These are phyloP conservation scores for Globisporangium barbulae DNA, from an alignment of 352 stramenopile genomes.

Conservation along the genomic window DNA sequence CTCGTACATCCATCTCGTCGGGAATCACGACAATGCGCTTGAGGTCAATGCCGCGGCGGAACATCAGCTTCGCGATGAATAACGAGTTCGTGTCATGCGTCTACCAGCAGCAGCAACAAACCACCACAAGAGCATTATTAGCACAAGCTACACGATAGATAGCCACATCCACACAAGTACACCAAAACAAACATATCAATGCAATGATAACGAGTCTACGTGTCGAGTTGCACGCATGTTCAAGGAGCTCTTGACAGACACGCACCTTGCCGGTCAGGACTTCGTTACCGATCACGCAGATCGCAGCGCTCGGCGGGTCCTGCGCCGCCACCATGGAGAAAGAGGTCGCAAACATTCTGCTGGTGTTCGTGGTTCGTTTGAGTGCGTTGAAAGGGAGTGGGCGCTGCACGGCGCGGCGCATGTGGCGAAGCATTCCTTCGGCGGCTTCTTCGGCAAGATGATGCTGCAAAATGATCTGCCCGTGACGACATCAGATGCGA, in stretches of 20 bases:
- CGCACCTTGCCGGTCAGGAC: constrained; percentile 79
- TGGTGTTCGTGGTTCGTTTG: background rate
- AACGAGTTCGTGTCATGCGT: constrained; percentile 86
- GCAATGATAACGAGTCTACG: background rate
- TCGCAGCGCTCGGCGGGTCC: constrained; percentile 45
- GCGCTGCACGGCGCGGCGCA: constrained; percentile 12
- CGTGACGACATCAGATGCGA: background rate
- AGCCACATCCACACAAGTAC: background rate
- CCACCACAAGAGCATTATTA: background rate
- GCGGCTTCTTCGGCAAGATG: background rate
- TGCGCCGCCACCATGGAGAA: constrained; percentile 4
- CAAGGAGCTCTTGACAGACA: background rate
- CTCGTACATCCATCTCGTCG: constrained; percentile 62
- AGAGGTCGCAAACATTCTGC: background rate
- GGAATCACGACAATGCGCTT: constrained; percentile 76
- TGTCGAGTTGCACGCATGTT: background rate
- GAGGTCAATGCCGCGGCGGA: constrained; percentile 72
- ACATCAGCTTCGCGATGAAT: constrained; percentile 81
- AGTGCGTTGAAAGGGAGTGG: background rate
- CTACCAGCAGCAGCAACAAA: constrained; percentile 24
- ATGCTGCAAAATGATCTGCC: background rate
- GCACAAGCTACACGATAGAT: background rate
- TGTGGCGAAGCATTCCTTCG: constrained; percentile 15
- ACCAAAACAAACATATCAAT: background rate
- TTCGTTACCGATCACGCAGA: constrained; percentile 86